phyloP scores from a whole-genome alignment of 768 basidiomycete species.

The Boletus tylopilopsis region DNA sequence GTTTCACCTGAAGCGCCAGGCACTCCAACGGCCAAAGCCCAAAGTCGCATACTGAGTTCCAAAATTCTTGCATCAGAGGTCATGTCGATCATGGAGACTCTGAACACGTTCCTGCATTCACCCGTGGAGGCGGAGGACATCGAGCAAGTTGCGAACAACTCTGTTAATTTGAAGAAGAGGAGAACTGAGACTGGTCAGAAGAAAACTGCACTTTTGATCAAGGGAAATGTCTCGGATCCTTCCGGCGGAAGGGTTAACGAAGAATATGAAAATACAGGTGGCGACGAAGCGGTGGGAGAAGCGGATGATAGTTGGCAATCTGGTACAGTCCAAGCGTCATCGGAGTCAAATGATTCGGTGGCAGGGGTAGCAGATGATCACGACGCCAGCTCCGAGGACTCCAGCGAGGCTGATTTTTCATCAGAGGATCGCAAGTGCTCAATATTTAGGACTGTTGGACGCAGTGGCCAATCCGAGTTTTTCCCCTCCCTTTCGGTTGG shows the following conservation, averaged over 20 bases:
- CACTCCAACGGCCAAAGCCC: conserved; percentile 53
- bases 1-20: conserved; percentile 36
- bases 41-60: conserved; percentile 71
- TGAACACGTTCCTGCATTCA: conserved; percentile 43
- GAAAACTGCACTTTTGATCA: conserved; percentile 1
- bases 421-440: conserved; percentile 12
- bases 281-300: conserved; percentile 3
- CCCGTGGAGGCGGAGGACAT: conserved; percentile 12
- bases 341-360: conserved; percentile 30
- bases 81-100: conserved; percentile 43
- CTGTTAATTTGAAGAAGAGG: conserved; percentile 17
- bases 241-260: conserved; percentile 14
- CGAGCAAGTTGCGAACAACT: conserved; percentile 9
- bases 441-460: conserved; percentile 21
- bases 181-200: neutral
- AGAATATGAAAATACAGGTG: conserved; percentile 21
- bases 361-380: conserved; percentile 36
- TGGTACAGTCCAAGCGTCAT: conserved; percentile 35
- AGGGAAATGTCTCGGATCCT: neutral
- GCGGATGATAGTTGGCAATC: conserved; percentile 38
- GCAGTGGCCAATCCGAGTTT: conserved; percentile 53
- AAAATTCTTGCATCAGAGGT: conserved; percentile 67
- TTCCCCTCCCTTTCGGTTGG: conserved; percentile 87
- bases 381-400: conserved; percentile 20
- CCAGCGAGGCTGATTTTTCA: conserved; percentile 14